phyloP scores from a whole-genome alignment of 805 yeast genomes.

The Saturnispora gosingensis region DNA sequence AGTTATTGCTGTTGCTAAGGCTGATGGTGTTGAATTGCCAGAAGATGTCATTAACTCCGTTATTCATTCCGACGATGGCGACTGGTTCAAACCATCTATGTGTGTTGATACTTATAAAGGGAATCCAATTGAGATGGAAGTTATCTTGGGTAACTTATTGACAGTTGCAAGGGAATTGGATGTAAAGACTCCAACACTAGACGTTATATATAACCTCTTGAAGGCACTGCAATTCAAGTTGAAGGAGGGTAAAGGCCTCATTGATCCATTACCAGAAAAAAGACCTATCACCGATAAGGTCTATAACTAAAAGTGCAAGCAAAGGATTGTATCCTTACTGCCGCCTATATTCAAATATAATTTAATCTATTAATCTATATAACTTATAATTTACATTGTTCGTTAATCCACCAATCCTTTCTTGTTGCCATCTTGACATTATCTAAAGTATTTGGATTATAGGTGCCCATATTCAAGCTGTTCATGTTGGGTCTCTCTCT shows the following conservation, averaged over 20 bases:
- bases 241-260: conserved; percentile 45
- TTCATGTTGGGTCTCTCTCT: conserved; percentile 20
- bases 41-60: conserved; percentile 39
- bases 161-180: conserved; percentile 38
- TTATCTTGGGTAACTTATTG: conserved; percentile 59
- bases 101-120: conserved; percentile 55
- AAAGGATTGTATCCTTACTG: no score
- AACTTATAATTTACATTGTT: conserved; percentile 4
- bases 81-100: conserved; percentile 64
- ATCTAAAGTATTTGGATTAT: conserved; percentile 22
- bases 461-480: conserved; percentile 17
- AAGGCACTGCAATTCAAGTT: conserved; percentile 52
- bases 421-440: conserved; percentile 20
- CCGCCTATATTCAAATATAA: not conserved
- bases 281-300: conserved; percentile 26
- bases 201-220: conserved; percentile 48
- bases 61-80: conserved; percentile 50
- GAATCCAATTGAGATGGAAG: conserved; percentile 63
- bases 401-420: conserved; percentile 18
- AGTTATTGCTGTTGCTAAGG: conserved; percentile 52
- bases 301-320: conserved; percentile 1
- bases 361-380: not conserved
- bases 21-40: conserved; percentile 53
- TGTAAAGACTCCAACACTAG: conserved; percentile 50
- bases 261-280: conserved; percentile 38